Evolutionary conservation across 2,329 filamentous ascomycete species (phyloP), one percentile per base, ranked within the genome.

Genomic region (Colletotrichum shisoi): DNA sequence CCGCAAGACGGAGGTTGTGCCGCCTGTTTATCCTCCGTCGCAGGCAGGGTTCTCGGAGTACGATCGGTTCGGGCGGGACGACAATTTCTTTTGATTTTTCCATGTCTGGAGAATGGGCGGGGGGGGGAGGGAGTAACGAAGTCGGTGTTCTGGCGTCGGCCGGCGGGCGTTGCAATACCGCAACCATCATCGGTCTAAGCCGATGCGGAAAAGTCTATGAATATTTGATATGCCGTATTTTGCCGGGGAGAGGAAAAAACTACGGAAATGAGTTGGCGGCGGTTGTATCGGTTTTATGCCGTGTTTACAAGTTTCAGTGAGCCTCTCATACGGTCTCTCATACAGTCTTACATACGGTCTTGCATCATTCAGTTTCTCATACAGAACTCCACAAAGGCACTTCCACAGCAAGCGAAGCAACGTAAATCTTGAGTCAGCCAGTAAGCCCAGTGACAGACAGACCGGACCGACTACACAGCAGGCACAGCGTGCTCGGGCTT

Each of bases 21-120:
- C 61, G 17, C 56, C 61, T 56, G 65, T 59, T 37, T 60, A 60
- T 39, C 65, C 65, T 6, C 61, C 53, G 8, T 49, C 45, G 48
- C 65, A 54, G 27, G 37, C 49, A 39, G 53, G 46, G 27, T n/a
- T 57, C 4, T 19, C 54, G 2, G 27, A 57, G 42, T 65, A 44
- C 3, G 49, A 56, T n/a, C 42, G 65, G 7, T 56, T 54, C 12
- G 48, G 54, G 13, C 48, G 45, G 3, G 65, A 56, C 0, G 49
- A 34, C 15, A 59, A 59, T 31, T 68, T 64, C 44, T 65, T 68
- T 34, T 68, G 37, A 68, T 44, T 39, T 58, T 15, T 51, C 17
- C 17, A 37, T 37, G 15, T 42, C 3, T 2, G 27, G 5, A 3
- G 19, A 9, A 12, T 31, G n/a, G 9, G 13, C 9, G 9, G 1